Base-by-base conservation (phyloP, 306 rosid genomes). In the Inga laurina region DNA sequence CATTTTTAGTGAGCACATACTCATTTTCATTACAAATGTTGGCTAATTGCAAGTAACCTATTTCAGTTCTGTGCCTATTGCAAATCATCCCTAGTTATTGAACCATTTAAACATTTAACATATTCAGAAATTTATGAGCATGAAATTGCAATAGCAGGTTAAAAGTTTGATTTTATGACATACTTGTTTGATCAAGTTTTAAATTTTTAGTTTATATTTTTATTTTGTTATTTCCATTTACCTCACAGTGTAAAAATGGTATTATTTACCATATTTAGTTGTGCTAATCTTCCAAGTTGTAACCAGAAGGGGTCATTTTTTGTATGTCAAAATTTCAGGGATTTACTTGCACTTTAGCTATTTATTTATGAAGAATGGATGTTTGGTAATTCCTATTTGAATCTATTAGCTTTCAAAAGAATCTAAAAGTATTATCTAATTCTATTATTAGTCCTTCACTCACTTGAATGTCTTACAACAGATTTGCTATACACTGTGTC, bases 401-500 rank as follows among this genome's bases (percentile, higher is more conserved):
- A 9, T 41, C 3, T 66, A 3, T 41, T 72, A 45, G 35, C 52
- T 44, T 59, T n/a, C 0, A 14, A 22, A 39, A 77, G 19, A 48
- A 54, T 22, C 10, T 56, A 4, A 43, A 35, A 37, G 11, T 43
- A 74, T 52, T 67, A 41, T 46, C 54, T 52, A 51, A 74, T 49
- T 67, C 61, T 13, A 22, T 59, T 22, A 21, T 44, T 72, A 8
- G 57, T 16, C 74, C 48, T 57, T 10, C 67, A 41, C 74, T 84
- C 67, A 59, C 75, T 62, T 59, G 19, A 18, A 69, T 62, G 78
- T 24, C 78, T 75, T 80, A 30, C 70, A 39, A 65, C 93, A 93
- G 95, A 90, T 86, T 76, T 93, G 90, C 95, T 93, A 74, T 91
- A 93, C 82, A 82, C 92, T 7, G 74, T 93, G 68, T 87, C 91